Evolutionary conservation across 2,329 filamentous ascomycete species (phyloP), one percentile per base, ranked within the genome.

Genomic region (Beauveria pseudobassiana): DNA sequence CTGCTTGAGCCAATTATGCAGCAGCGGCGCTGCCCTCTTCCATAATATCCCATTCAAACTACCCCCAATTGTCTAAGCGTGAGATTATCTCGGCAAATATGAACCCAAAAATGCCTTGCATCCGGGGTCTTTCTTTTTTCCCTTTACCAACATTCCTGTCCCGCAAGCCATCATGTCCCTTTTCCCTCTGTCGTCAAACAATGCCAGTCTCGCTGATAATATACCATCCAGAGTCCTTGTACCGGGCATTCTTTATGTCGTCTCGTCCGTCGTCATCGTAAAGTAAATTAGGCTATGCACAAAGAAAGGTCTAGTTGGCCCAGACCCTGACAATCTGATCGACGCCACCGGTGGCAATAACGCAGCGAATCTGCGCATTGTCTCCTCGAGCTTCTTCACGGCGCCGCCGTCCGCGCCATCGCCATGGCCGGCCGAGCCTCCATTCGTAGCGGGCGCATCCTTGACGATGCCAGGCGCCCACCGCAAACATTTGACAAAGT

Each of bases 321-420:
- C 93, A 95, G 51, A 95, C 84, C 67, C 89, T 82, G 65, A 95
- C 84, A 66, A 87, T 90, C 70, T 87, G 77, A 77, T 96, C 91
- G 60, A 95, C 90, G 71, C 90, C 89, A 22, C 89, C 91, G 1
- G 91, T 95, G 6, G 91, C 91, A 68, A 96, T 87, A 26, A 95
- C 87, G 72, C 91, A 95, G 64, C 90, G 82, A 67, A 95, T 91
- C 65, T 86, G 85, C 51, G 85, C 79, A 63, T 84, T 82, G 2
- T 75, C 76, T 5, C 74, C 48, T 75, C 70, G 57, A 82, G 80
- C 70, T 87, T 87, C 69, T 72, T 76, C 7, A 76, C 70, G 10
- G 73, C 69, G 46, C 76, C 76, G 62, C 76, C 30, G 63, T 72
- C 49, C 67, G 65, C 30, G 68, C 65, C n/a, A 67, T 80, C 54